These are phyloP conservation scores for Isatis lusitanica DNA, from an alignment of 441 rosid species.

Conservation along the genomic window DNA sequence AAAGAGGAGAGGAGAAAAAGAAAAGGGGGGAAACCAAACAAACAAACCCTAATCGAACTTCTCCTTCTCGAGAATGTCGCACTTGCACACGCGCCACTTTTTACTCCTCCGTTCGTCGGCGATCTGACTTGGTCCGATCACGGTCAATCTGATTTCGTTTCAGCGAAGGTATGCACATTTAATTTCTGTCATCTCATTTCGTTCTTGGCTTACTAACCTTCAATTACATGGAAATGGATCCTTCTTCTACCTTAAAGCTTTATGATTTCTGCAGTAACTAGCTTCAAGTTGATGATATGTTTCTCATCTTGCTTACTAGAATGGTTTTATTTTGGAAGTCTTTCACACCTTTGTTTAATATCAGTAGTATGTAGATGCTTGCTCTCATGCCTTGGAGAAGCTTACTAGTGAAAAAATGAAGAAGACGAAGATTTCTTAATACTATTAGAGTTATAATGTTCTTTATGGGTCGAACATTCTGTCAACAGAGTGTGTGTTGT, in stretches of 20 bases:
- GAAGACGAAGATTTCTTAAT: not conserved
- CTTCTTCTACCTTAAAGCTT: not conserved
- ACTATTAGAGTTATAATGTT: not conserved
- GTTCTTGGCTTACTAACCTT: not conserved
- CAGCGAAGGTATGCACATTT: conserved; percentile 14
- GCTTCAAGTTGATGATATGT: not conserved
- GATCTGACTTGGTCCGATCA: not conserved
- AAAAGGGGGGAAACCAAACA: not conserved
- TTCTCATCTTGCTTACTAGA: not conserved
- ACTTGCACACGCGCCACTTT: not conserved
- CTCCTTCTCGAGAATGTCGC: conserved; percentile 21
- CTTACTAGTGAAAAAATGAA: not conserved
- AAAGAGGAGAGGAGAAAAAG: too few relatives aligned
- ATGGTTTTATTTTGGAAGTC: not conserved
- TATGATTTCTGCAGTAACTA: not conserved
- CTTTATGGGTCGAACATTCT: too few relatives aligned
- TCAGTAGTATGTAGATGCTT: not conserved
- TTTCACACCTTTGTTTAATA: not conserved
- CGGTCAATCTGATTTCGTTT: not conserved
- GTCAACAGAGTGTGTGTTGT: too few relatives aligned
- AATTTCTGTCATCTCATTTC: too few relatives aligned
- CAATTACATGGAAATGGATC: not conserved
- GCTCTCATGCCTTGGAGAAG: not conserved
- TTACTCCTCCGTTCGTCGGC: conserved; percentile 24
- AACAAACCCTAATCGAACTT: conserved; percentile 32